Evolutionary conservation across 2,329 filamentous ascomycete genomes (phyloP), one percentile per base, ranked within the genome.

Genomic region (Lecanicillium sp.): DNA sequence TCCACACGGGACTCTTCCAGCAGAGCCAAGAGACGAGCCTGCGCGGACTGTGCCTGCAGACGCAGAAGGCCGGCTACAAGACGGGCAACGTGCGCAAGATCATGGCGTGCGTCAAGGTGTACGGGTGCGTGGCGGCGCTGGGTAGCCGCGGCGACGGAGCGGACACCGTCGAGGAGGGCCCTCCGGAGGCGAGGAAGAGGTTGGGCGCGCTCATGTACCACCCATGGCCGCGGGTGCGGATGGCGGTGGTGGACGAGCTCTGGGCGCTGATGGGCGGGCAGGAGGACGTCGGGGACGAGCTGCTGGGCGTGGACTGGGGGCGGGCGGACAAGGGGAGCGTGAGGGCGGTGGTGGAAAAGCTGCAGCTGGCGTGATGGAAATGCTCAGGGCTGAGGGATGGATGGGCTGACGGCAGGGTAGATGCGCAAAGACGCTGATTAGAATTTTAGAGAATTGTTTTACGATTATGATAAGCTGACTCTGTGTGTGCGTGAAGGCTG

Each of bases 31-130:
- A 55, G 24, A 9, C 24, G 12, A 37, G 19, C 24, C 62, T 72
- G 60, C 79, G 79, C 51, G 72, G 65, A 6, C 67, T 95, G 3
- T 88, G 90, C 51, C 71, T 82, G 6, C 72, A 81, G 29, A 79
- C 85, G 4, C 88, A 94, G 59, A 89, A 84, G 64, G 78, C 86
- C 1, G 86, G 90, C 54, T 90, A 86, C 70, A 91, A 90, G 67
- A 86, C 85, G 1, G 81, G 84, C 17, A 93, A 88, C 62, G 79
- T 95, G 36, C 79, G 83, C 43, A 91, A 93, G 63, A 74, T 97
- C 1, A 79, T 88, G 61, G 86, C 88, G 1, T 88, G 87, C 19
- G 71, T 94, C 52, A 85, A 84, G 58, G 78, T 93, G 11, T 97
- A 96, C 65, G 79, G 83, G 3, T 81, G 81, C 1, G 67, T 95